A percentile compares a stretch with the other conserved stretches of the same genome.
phyloP scores from a whole-genome alignment of 2,329 filamentous ascomycete genomes.

The Xylaria sp. region DNA sequence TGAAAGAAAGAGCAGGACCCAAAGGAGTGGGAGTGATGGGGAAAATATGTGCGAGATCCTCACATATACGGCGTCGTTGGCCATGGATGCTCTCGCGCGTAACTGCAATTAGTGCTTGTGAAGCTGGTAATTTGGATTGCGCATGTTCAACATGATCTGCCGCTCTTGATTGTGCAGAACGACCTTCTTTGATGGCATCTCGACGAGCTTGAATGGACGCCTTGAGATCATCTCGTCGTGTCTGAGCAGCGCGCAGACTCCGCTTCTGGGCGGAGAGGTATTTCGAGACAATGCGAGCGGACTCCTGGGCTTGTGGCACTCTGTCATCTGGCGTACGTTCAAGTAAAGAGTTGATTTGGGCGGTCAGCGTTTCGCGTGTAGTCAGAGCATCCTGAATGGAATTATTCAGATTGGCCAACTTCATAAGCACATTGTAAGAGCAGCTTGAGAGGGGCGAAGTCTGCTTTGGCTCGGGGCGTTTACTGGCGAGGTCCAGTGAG shows the following conservation, averaged over 20 bases:
- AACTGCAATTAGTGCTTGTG: conserved; percentile 63
- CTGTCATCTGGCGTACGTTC: conserved; percentile 54
- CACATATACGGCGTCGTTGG: conserved; percentile 88
- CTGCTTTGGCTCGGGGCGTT: conserved; percentile 62
- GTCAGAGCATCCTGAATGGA: conserved; percentile 90
- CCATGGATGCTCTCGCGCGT: conserved; percentile 76
- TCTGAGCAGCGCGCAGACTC: conserved; percentile 69
- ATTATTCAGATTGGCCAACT: conserved; percentile 85
- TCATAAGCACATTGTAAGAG: conserved; percentile 89
- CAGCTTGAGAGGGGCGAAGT: conserved; percentile 69
- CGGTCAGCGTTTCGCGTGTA: conserved; percentile 76
- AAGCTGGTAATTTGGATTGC: conserved; percentile 66
- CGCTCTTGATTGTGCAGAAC: conserved; percentile 66
- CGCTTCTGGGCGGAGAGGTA: conserved; percentile 73
- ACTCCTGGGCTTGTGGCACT: conserved; percentile 61
- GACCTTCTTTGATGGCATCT: conserved; percentile 73
- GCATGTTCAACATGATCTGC: conserved; percentile 71
- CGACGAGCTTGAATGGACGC: conserved; percentile 72
- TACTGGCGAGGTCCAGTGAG: conserved; percentile 74
- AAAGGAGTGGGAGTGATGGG: conserved; percentile 74
- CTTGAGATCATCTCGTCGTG: conserved; percentile 73
- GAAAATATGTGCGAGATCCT: conserved; percentile 82
- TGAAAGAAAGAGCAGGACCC: conserved; percentile 77
- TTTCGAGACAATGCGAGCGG: conserved; percentile 58
- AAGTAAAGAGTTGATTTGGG: conserved; percentile 77